Percentiles rank a stretch among this genome's conserved stretches.
Conservation (phyloP, 2,329 filamentous ascomycete genomes). For the Fragosphaeria purpurea region DNA sequence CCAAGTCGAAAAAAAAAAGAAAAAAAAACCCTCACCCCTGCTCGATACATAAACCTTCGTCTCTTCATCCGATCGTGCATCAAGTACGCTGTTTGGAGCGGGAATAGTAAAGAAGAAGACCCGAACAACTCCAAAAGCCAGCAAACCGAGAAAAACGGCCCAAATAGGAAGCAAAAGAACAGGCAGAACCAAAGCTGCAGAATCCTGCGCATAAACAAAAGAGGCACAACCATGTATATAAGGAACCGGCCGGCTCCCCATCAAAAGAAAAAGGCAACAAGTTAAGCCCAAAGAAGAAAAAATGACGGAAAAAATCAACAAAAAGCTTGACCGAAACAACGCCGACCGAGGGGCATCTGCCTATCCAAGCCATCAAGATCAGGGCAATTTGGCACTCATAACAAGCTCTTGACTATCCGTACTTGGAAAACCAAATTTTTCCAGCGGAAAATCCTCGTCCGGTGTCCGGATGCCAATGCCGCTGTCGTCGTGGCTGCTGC, state of each 20-base stretch:
- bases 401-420: slow-evolving; percentile 19
- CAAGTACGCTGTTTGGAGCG: slow-evolving; percentile 6
- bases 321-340: neutral
- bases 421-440: slow-evolving; percentile 39
- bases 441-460: slow-evolving; percentile 53
- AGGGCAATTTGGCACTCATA: slow-evolving; percentile 16
- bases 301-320: neutral
- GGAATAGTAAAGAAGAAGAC: slow-evolving; percentile 5
- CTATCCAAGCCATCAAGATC: neutral
- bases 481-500: slow-evolving; percentile 55
- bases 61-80: slow-evolving; percentile 15
- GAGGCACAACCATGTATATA: neutral
- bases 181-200: neutral
- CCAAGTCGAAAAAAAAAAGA: neutral
- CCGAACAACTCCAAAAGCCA: slow-evolving; percentile 14
- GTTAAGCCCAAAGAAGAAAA: neutral
- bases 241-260: too few relatives aligned
- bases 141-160: slow-evolving; percentile 14
- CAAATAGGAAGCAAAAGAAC: neutral
- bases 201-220: neutral
- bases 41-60: slow-evolving; percentile 8
- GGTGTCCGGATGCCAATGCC: slow-evolving; percentile 63
- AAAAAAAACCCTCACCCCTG: neutral
- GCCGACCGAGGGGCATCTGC: too few relatives aligned
- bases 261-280: neutral